Percentiles rank a stretch among this genome's conserved stretches.
phyloP scores from a whole-genome alignment of 352 stramenopile species.

The Detonula confervacea region DNA sequence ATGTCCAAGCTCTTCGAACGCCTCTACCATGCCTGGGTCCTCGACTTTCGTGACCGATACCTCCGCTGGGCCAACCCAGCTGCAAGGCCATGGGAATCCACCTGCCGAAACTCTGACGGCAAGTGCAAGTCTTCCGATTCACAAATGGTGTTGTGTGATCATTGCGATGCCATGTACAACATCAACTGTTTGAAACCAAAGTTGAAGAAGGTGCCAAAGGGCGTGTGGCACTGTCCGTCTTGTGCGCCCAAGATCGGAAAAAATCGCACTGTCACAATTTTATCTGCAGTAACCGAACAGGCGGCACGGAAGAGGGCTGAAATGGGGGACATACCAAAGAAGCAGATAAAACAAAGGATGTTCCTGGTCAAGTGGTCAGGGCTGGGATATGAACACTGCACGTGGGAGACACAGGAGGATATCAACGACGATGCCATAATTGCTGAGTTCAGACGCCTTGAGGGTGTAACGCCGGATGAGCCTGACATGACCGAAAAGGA shows the following conservation, averaged over 20 bases:
- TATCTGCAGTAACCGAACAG: conserved; percentile 82
- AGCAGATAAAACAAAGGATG: conserved; percentile 88
- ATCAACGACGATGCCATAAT: conserved; percentile 90
- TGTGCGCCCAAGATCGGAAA: conserved; percentile 84
- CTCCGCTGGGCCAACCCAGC: conserved; percentile 84
- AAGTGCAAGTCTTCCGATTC: conserved; percentile 73
- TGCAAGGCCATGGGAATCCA: conserved; percentile 87
- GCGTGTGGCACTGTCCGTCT: conserved; percentile 86
- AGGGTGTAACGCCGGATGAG: conserved; percentile 78
- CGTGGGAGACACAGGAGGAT: conserved; percentile 98
- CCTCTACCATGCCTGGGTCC: conserved; percentile 88
- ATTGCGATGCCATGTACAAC: conserved; percentile 90
- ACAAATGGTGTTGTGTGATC: conserved; percentile 88
- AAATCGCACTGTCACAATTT: conserved; percentile 68
- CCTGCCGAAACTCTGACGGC: conserved; percentile 82
- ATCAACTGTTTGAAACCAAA: conserved; percentile 86
- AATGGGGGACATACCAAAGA: conserved; percentile 84
- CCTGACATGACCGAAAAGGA: conserved; percentile 71
- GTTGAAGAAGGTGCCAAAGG: conserved; percentile 84
- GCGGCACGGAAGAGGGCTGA: conserved; percentile 82
- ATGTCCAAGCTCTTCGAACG: conserved; percentile 88
- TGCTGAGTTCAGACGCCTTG: conserved; percentile 77
- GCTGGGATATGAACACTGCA: conserved; percentile 96
- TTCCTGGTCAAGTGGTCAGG: conserved; percentile 99
- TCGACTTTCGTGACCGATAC: conserved; percentile 87